These are phyloP conservation scores for Penicillium sp. DNA, from an alignment of 2,329 filamentous ascomycete species.

Conservation along the genomic window DNA sequence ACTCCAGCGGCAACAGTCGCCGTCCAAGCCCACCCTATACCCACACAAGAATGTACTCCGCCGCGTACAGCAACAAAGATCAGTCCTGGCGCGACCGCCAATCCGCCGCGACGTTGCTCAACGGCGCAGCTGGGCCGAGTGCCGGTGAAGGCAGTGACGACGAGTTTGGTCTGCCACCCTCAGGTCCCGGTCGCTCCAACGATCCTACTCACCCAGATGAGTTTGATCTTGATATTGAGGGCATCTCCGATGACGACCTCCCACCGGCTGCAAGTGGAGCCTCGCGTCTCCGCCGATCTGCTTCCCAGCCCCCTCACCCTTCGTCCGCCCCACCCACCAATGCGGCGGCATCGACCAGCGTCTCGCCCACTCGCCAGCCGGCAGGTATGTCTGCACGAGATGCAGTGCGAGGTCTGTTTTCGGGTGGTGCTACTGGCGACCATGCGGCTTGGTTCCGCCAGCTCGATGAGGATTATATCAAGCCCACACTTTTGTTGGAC, in stretches of 20 bases:
- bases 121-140: conserved; percentile 23
- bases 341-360: conserved; percentile 23
- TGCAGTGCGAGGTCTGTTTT: conserved; percentile 77
- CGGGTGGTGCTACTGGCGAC: conserved; percentile 69
- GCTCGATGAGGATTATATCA: conserved; percentile 93
- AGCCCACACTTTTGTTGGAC: conserved; percentile 83
- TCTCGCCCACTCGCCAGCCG: conserved; percentile 31
- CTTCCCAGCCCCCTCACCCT: conserved; percentile 34
- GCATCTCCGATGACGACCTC: conserved; percentile 56
- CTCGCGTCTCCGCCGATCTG: conserved; percentile 36
- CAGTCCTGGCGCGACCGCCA: conserved; percentile 44
- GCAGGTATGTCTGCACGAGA: conserved; percentile 65
- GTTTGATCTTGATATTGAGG: conserved; percentile 43
- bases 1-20: conserved; percentile 57
- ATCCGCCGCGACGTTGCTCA: conserved; percentile 53
- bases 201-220: conserved; percentile 30
- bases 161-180: conserved; percentile 47
- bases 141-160: conserved; percentile 46
- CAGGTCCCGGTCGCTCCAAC: conserved; percentile 41
- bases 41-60: conserved; percentile 52
- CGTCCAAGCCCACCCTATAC: conserved; percentile 51
- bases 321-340: conserved; percentile 21
- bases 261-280: conserved; percentile 51
- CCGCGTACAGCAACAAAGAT: conserved; percentile 46
- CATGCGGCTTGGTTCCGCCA: conserved; percentile 87